phyloP scores from a whole-genome alignment of 192 early-diverging fungal genomes.

The Endogone sp. region DNA sequence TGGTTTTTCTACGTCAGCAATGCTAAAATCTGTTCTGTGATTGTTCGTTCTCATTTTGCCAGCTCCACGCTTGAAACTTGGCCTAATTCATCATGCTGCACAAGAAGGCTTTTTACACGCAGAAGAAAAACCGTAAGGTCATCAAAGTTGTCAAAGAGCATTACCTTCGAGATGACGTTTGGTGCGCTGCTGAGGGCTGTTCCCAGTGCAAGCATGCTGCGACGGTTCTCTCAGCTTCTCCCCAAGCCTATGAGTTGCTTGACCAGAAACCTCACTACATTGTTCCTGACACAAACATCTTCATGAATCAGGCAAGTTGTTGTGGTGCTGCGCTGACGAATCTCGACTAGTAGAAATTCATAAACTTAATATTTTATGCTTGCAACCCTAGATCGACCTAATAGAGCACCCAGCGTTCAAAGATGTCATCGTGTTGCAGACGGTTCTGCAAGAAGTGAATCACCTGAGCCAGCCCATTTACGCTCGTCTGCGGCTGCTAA shows the following conservation, averaged over 20 bases:
- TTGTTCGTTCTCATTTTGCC: no score
- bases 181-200: slow-evolving; percentile 70
- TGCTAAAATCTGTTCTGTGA: no score
- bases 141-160: slow-evolving; percentile 96
- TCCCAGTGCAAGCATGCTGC: slow-evolving; percentile 37
- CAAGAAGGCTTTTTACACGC: slow-evolving; percentile 86
- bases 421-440: slow-evolving; percentile 91
- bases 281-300: slow-evolving; percentile 95
- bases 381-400: slow-evolving; percentile 89
- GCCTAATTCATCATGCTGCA: slow-evolving; percentile 43
- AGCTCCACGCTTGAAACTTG: no score
- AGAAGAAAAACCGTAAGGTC: slow-evolving; percentile 72
- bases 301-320: slow-evolving; percentile 74
- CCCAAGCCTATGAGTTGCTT: slow-evolving; percentile 36
- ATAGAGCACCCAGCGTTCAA: slow-evolving; percentile 85
- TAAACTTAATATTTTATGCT: slow-evolving; percentile 2
- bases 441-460: slow-evolving; percentile 88
- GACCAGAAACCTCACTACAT: slow-evolving; percentile 61
- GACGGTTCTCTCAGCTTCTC: slow-evolving; percentile 40
- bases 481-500: slow-evolving; percentile 70
- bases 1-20: no score
- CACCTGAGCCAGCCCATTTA: slow-evolving; percentile 79
- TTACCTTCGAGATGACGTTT: slow-evolving; percentile 94
- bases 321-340: no score
- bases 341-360: neutral